phyloP scores from a whole-genome alignment of 257 asterid genomes.

The Nicotiana tomentosiformis region DNA sequence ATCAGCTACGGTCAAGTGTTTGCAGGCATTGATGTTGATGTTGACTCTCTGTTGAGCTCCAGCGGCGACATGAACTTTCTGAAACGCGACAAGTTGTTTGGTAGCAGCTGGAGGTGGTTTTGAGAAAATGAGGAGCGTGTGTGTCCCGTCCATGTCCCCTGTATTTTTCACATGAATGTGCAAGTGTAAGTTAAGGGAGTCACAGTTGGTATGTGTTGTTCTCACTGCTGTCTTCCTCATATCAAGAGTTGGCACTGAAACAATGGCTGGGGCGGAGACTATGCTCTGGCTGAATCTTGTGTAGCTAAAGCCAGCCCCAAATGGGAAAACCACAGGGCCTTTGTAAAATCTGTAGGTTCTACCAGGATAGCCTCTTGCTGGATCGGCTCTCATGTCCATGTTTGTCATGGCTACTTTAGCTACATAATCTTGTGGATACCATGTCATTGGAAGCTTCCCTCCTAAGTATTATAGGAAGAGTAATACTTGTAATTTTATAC shows the following conservation, averaged over 20 bases:
- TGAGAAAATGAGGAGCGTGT: constrained; percentile 51
- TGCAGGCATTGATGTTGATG: constrained; percentile 44
- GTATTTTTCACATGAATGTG: constrained; percentile 58
- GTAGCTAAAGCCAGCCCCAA: constrained; percentile 74
- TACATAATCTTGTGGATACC: constrained; percentile 78
- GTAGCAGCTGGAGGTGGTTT: constrained; percentile 13
- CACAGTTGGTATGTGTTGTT: constrained; percentile 60
- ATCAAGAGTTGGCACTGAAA: constrained; percentile 37
- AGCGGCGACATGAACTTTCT: constrained; percentile 49
- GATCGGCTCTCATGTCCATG: constrained; percentile 77
- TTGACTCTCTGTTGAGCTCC: constrained; percentile 35
- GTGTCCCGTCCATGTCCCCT: constrained; percentile 73
- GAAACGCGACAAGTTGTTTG: constrained; percentile 57
- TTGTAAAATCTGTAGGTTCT: constrained; percentile 76
- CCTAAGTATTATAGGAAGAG: constrained; percentile 26
- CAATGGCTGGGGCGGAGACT: constrained; percentile 43
- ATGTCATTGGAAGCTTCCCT: constrained; percentile 84
- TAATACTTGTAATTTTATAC: not conserved
- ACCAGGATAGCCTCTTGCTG: constrained; percentile 75
- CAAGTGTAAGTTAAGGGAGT: constrained; percentile 33
- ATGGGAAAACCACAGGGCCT: constrained; percentile 76
- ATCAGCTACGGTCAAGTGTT: constrained; percentile 63
- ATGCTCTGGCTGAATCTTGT: constrained; percentile 44
- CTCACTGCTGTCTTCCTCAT: constrained; percentile 31
- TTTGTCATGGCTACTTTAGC: constrained; percentile 62